These are phyloP conservation scores for Punica granatum DNA, from an alignment of 345 rosid genomes.

Conservation along the genomic window DNA sequence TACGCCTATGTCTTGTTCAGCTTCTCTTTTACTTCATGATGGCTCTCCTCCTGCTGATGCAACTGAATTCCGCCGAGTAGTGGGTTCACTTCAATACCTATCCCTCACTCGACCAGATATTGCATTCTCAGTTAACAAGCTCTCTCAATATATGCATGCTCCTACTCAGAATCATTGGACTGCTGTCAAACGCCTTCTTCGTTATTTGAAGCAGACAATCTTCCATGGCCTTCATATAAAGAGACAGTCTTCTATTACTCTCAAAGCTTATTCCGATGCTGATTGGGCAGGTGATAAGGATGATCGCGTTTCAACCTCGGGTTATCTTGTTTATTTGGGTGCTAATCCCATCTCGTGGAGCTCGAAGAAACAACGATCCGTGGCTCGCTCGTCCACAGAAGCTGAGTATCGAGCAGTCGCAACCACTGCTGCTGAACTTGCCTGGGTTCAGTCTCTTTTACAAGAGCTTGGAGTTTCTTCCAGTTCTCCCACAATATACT, in stretches of 20 bases:
- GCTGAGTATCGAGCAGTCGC: neutral
- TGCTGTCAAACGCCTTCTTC: neutral
- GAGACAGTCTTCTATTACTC: too few relatives aligned
- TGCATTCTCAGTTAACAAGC: neutral
- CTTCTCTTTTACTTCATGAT: rapidly evolving
- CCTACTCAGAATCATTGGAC: neutral
- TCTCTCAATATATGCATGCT: neutral
- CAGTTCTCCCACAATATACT: neutral
- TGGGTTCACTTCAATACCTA: neutral
- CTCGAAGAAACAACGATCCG: neutral
- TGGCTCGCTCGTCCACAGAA: conserved; percentile 3
- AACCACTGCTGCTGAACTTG: neutral
- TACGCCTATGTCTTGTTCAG: neutral
- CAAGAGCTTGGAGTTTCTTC: neutral
- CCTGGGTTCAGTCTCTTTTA: neutral
- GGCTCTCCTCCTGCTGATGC: too few relatives aligned
- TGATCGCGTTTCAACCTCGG: neutral
- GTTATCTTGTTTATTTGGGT: neutral
- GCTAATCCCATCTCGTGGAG: neutral
- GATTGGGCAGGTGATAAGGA: conserved; percentile 2
- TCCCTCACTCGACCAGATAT: neutral
- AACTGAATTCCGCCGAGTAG: neutral
- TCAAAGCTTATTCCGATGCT: neutral
- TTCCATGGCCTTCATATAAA: neutral
- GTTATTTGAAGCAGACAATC: neutral